Percentiles rank a stretch among this genome's conserved stretches.
Evolutionary conservation across 1,284 basidiomycete genomes (phyloP).

Genomic region (Trichosporon asahii): DNA sequence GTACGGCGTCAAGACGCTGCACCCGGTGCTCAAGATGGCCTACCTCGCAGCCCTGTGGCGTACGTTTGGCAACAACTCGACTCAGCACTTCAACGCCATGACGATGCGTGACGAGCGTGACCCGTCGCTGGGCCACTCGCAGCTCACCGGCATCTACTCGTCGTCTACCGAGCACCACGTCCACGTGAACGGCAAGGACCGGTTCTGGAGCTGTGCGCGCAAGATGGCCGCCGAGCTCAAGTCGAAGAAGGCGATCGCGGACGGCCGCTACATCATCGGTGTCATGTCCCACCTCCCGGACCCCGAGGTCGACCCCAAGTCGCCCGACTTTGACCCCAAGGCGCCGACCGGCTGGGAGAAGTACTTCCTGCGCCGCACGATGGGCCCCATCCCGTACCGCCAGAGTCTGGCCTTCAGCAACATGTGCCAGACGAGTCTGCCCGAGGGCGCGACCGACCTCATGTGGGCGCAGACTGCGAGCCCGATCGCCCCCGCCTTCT

Average conservation of each 20-base stretch:
- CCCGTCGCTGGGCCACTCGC: conserved; percentile 25
- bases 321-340: conserved; percentile 23
- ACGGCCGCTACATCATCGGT: conserved; percentile 31
- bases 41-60: conserved; percentile 32
- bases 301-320: neutral
- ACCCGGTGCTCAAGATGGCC: conserved; percentile 34
- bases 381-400: conserved; percentile 18
- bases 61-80: conserved; percentile 13
- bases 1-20: conserved; percentile 33
- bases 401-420: conserved; percentile 34
- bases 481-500: conserved; percentile 26
- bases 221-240: conserved; percentile 9
- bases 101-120: conserved; percentile 31
- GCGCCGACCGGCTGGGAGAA: conserved; percentile 41
- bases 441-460: conserved; percentile 30
- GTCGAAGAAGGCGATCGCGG: conserved; percentile 8
- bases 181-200: conserved; percentile 13
- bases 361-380: conserved; percentile 28
- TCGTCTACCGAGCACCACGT: conserved; percentile 24
- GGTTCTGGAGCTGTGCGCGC: conserved; percentile 31
- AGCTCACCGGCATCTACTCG: conserved; percentile 35
- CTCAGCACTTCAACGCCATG: conserved; percentile 13
- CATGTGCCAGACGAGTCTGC: conserved; percentile 31
- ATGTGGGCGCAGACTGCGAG: conserved; percentile 33
- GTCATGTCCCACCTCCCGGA: conserved; percentile 39